phyloP scores from a whole-genome alignment of 2,329 filamentous ascomycete species.

The Aspergillus sp. region DNA sequence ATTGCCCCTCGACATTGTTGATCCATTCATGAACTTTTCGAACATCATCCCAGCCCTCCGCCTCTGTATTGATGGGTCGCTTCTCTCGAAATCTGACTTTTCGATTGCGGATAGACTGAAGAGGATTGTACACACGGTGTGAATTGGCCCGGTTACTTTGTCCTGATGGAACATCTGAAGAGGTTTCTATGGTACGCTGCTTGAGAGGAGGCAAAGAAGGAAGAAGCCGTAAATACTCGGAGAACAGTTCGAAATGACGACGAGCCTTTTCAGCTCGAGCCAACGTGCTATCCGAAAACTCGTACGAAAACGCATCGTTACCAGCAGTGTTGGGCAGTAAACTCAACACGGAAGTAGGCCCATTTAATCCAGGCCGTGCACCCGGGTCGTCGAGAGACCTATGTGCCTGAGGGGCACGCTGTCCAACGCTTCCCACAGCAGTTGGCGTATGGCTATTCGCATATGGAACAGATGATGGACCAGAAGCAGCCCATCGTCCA shows the following conservation, averaged over 20 bases:
- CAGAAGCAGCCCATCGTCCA: slow-evolving; percentile 29
- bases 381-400: slow-evolving; percentile 1
- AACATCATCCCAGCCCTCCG: slow-evolving; percentile 72
- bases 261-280: slow-evolving; percentile 80
- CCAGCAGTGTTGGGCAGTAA: slow-evolving; percentile 23
- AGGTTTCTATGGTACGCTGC: slow-evolving; percentile 9
- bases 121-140: slow-evolving; percentile 77
- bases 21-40: slow-evolving; percentile 72
- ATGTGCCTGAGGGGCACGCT: slow-evolving; percentile 11
- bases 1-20: slow-evolving; percentile 57
- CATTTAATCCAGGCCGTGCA: slow-evolving; percentile 8
- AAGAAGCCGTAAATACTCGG: slow-evolving; percentile 78
- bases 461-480: slow-evolving; percentile 12
- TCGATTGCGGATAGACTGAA: slow-evolving; percentile 88
- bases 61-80: slow-evolving; percentile 66
- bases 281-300: slow-evolving; percentile 73
- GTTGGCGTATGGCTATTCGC: slow-evolving; percentile 15
- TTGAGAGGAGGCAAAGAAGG: slow-evolving; percentile 68
- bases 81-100: slow-evolving; percentile 78
- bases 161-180: slow-evolving; percentile 9
- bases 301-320: slow-evolving; percentile 34
- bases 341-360: slow-evolving; percentile 17
- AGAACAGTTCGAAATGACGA: slow-evolving; percentile 77
- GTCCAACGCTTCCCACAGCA: slow-evolving; percentile 8
- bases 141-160: slow-evolving; percentile 38